Percentiles rank a stretch among this genome's conserved stretches.
phyloP scores from a whole-genome alignment of 306 rosid genomes.

The Dalbergia cochinchinensis region DNA sequence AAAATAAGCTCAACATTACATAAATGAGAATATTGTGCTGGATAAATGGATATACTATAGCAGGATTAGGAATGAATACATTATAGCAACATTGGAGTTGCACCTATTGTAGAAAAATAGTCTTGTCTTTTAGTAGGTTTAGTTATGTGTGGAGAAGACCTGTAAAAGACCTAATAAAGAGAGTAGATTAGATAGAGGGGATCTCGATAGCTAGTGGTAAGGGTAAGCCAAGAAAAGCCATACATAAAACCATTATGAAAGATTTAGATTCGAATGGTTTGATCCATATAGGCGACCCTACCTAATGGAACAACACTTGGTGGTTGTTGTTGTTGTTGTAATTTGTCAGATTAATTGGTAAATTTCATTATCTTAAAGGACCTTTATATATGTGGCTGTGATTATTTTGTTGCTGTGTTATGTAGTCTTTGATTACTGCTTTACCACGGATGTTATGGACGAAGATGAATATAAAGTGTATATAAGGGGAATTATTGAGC shows the following conservation, averaged over 20 bases:
- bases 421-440: constrained; percentile 97
- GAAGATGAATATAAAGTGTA: constrained; percentile 76
- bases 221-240: not conserved
- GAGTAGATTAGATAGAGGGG: not conserved
- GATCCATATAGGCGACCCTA: not conserved
- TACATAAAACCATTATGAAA: not conserved
- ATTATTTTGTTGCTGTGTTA: constrained; percentile 42
- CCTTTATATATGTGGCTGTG: constrained; percentile 30
- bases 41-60: not conserved
- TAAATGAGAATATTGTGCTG: not conserved
- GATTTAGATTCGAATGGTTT: not conserved
- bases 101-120: not conserved
- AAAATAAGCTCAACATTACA: not conserved
- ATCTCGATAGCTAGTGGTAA: not conserved
- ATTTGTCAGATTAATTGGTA: constrained; percentile 21
- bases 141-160: not conserved
- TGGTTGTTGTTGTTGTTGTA: not conserved
- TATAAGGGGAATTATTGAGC: constrained; percentile 74
- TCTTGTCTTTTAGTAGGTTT: not conserved
- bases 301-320: not conserved
- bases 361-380: constrained; percentile 38
- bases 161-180: not conserved
- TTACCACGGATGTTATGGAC: constrained; percentile 83
- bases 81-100: not conserved
- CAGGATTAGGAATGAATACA: not conserved